phyloP scores from a whole-genome alignment of 768 basidiomycete species.

The Collybia sordida region DNA sequence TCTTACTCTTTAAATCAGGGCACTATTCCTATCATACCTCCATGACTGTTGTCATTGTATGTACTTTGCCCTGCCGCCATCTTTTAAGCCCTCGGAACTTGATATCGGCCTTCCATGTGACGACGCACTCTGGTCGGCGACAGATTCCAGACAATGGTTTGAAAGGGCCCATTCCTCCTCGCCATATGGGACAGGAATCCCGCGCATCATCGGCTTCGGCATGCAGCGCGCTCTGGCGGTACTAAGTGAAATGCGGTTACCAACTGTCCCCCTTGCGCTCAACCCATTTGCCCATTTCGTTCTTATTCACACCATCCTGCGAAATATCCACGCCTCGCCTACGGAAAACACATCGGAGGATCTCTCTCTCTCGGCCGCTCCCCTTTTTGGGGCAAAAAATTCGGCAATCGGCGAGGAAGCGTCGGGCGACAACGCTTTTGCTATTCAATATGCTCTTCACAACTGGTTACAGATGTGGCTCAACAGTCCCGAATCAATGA shows the following conservation, averaged over 20 bases:
- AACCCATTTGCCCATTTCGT: conserved; percentile 46
- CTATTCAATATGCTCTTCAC: conserved; percentile 52
- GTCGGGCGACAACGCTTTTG: conserved; percentile 15
- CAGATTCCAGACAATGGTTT: conserved; percentile 49
- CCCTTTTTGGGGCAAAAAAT: conserved; percentile 1
- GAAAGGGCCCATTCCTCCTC: conserved; percentile 38
- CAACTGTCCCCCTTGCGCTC: conserved; percentile 26
- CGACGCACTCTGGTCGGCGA: conserved; percentile 52
- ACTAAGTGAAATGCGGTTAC: conserved; percentile 30
- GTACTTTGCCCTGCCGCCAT: conserved; percentile 48
- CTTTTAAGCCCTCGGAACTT: conserved; percentile 47
- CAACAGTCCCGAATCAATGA: conserved; percentile 32
- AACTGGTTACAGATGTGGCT: conserved; percentile 63
- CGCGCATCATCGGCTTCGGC: conserved; percentile 34
- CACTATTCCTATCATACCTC: conserved; percentile 48
- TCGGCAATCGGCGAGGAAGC: conserved; percentile 3
- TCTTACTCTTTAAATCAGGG: conserved; percentile 29
- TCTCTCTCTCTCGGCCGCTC: neutral
- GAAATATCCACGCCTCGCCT: conserved; percentile 33
- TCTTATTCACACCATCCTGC: conserved; percentile 45
- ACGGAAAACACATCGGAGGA: conserved; percentile 12
- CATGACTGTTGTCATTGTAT: conserved; percentile 60
- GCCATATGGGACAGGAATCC: conserved; percentile 34
- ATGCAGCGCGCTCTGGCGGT: conserved; percentile 36
- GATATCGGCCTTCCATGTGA: conserved; percentile 57